A percentile compares a stretch with the other conserved stretches of the same genome.
Conservation (phyloP, 345 rosid genomes). For the Garcia nutans region DNA sequence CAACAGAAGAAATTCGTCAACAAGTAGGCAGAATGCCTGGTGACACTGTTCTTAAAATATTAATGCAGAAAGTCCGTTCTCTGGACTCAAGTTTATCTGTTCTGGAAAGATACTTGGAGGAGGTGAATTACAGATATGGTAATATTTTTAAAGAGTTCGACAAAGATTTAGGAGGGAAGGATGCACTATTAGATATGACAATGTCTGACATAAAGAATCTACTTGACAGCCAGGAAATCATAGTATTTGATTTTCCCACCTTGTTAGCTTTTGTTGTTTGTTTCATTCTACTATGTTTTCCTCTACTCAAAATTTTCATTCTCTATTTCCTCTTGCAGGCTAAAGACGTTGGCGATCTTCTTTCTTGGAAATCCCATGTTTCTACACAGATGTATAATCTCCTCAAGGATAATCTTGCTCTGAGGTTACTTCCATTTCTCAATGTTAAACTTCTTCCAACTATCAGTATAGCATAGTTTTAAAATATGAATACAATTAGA, state of each 20-base stretch:
- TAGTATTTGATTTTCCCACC: conserved; percentile 39
- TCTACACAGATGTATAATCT: conserved; percentile 46
- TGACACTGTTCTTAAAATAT: conserved; percentile 84
- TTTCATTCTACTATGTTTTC: not conserved
- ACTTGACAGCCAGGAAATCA: conserved; percentile 44
- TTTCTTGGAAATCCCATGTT: conserved; percentile 62
- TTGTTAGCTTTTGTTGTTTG: conserved; percentile 5
- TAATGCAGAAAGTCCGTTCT: conserved; percentile 90
- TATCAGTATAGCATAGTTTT: not conserved
- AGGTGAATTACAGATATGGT: conserved; percentile 66
- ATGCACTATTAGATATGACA: conserved; percentile 42
- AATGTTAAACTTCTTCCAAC: conserved; percentile 7
- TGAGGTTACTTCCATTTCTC: conserved; percentile 44
- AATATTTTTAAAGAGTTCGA: conserved; percentile 72
- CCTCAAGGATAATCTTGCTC: conserved; percentile 46
- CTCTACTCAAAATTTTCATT: conserved; percentile 4
- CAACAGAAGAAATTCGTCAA: conserved; percentile 68
- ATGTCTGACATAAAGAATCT: conserved; percentile 52
- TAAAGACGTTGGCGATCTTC: conserved; percentile 63
- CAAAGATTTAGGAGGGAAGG: conserved; percentile 57
- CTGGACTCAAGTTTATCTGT: conserved; percentile 78
- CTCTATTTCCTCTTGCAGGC: conserved; percentile 40
- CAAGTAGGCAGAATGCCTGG: conserved; percentile 90
- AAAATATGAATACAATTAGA: not conserved
- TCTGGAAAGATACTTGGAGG: conserved; percentile 84